Evolutionary conservation across 352 stramenopile species (phyloP), one percentile per base, ranked within the genome.

Genomic region (Phytophthora crassamura): DNA sequence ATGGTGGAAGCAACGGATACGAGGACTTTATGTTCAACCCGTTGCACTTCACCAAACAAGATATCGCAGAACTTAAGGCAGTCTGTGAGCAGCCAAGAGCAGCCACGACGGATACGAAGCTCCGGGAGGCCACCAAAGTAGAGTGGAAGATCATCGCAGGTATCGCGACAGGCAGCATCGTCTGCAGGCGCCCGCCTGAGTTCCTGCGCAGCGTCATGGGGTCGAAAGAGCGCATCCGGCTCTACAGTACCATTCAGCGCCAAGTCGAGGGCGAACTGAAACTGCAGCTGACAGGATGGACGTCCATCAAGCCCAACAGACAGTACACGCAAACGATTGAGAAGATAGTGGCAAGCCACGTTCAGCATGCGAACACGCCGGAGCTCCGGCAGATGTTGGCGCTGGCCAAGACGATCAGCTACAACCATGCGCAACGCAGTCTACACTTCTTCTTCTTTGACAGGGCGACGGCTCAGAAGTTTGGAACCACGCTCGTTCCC

Each of bases 361-460:
- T n/a, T n/a, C n/a, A n/a, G n/a, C n/a, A 62, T 48, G 34, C 35
- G 32, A 10, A n/a, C n/a, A n/a, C n/a, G n/a, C n/a, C n/a, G n/a
- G n/a, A n/a, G n/a, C n/a, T n/a, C n/a, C n/a, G n/a, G n/a, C n/a
- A n/a, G n/a, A n/a, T n/a, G n/a, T n/a, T n/a, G n/a, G n/a, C n/a
- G n/a, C n/a, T n/a, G n/a, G n/a, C n/a, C n/a, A n/a, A n/a, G n/a
- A n/a, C n/a, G n/a, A 34, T 54, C 34, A 53, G 33, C 12, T 54
- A 54, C 50, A 48, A 59, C n/a, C 15, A 30, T 2, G 20, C 36
- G 4, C 35, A 59, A 41, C 50, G 38, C 11, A 28, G 36, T 2
- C 38, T 59, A 18, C 50, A 59, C 16, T 47, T 59, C 25, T 48
- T 39, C 22, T 59, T 59, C 16, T 59, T 59, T 40, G 50, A 59